These are phyloP conservation scores for Butyriboletus loyo DNA, from an alignment of 768 basidiomycete genomes.

Conservation along the genomic window DNA sequence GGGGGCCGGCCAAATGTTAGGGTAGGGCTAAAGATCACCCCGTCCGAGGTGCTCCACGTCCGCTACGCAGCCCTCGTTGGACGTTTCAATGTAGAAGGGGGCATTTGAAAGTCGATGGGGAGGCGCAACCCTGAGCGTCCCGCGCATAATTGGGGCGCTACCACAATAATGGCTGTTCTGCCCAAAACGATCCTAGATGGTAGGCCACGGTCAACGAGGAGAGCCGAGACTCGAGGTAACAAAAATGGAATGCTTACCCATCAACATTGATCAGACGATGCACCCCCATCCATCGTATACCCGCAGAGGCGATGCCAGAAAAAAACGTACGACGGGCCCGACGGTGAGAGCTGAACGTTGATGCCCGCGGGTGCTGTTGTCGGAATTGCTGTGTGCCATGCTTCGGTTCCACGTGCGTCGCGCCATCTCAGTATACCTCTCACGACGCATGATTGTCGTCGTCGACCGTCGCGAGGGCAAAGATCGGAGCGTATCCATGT, in stretches of 20 bases:
- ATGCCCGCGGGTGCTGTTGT: neutral
- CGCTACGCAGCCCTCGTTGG: neutral
- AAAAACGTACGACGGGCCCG: neutral
- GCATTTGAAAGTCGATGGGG: neutral
- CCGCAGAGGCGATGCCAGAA: neutral
- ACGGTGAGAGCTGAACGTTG: no score
- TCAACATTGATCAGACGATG: neutral
- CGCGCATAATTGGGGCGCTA: neutral
- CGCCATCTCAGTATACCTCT: neutral
- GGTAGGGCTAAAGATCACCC: neutral
- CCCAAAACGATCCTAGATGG: neutral
- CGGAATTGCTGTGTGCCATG: neutral
- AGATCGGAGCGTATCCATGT: slow-evolving; percentile 4
- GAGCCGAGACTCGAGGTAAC: neutral
- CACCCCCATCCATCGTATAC: no score
- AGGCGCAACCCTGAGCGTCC: neutral
- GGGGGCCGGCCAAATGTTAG: neutral
- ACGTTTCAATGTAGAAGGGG: neutral
- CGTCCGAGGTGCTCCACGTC: neutral
- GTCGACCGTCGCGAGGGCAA: slow-evolving; percentile 9
- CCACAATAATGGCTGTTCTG: neutral
- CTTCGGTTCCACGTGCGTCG: neutral
- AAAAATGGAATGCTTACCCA: neutral
- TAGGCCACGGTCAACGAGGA: neutral
- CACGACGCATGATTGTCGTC: neutral